A percentile compares a stretch with the other conserved stretches of the same genome.
Evolutionary conservation across 345 rosid species (phyloP).

Genomic region (Boechera stricta): DNA sequence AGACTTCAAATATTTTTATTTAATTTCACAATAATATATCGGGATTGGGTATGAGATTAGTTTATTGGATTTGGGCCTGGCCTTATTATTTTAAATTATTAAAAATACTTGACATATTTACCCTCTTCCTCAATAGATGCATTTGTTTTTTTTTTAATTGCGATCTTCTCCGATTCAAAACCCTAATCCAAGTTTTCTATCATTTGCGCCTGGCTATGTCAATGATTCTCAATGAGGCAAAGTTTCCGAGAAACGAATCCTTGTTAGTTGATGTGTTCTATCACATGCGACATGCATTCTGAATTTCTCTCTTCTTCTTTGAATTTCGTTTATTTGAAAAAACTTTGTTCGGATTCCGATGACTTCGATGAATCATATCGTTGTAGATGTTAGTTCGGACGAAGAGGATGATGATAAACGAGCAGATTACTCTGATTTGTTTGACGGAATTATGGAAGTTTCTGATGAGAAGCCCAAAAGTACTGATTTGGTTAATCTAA

Average conservation of each 20-base stretch:
- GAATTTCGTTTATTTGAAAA: background rate
- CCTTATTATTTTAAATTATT: background rate
- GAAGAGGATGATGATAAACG: conserved; percentile 13
- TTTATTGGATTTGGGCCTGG: conserved; percentile 33
- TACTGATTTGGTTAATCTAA: background rate
- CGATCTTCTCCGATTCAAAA: background rate
- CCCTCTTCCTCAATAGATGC: background rate
- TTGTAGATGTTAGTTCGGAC: conserved; percentile 35
- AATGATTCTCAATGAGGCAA: background rate
- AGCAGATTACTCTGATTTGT: background rate
- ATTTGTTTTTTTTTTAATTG: background rate
- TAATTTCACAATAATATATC: background rate
- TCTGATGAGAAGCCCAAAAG: conserved; percentile 14
- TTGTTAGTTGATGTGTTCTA: background rate
- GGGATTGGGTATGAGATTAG: conserved; percentile 10
- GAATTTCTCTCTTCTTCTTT: conserved; percentile 6
- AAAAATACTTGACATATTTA: background rate
- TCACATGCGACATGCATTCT: background rate
- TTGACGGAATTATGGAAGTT: background rate
- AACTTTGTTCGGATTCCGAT: background rate
- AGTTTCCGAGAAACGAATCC: background rate
- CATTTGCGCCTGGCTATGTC: background rate
- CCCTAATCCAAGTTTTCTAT: conserved; percentile 24
- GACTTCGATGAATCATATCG: conserved; percentile 12
- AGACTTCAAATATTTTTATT: too few species aligned